These are phyloP conservation scores for Phialophora expanda DNA, from an alignment of 2,329 filamentous ascomycete genomes.

Conservation along the genomic window DNA sequence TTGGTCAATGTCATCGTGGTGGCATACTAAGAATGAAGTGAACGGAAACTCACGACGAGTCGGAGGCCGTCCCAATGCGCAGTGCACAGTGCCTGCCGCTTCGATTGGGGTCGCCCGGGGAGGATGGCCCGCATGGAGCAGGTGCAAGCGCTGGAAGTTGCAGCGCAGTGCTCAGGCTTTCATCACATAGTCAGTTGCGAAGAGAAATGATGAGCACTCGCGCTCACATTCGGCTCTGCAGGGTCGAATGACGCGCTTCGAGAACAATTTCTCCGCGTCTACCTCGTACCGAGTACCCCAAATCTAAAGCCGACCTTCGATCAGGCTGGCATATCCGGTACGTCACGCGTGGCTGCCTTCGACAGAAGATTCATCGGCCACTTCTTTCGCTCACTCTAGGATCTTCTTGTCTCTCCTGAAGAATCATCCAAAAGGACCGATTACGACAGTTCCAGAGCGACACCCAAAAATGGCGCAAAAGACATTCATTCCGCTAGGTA, in stretches of 20 bases:
- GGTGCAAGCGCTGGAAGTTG: background rate
- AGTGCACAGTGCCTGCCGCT: slow-evolving; percentile 76
- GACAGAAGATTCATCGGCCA: background rate
- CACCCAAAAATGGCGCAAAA: slow-evolving; percentile 24
- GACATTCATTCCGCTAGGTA: slow-evolving; percentile 31
- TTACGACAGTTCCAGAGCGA: background rate
- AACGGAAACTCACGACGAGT: slow-evolving; percentile 66
- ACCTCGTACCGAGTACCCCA: slow-evolving; percentile 2
- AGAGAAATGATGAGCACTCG: background rate
- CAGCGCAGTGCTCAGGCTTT: background rate
- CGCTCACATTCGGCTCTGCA: background rate
- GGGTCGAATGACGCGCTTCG: background rate
- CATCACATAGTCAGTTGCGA: background rate
- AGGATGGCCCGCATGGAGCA: slow-evolving; percentile 76
- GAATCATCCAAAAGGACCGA: background rate
- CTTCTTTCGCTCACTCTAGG: background rate
- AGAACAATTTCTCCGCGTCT: slow-evolving; percentile 21
- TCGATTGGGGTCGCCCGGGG: slow-evolving; percentile 77
- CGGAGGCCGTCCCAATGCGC: slow-evolving; percentile 74
- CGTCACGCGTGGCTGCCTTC: slow-evolving; percentile 32
- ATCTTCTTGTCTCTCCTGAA: background rate
- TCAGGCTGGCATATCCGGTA: background rate
- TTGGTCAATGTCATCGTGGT: slow-evolving; percentile 14
- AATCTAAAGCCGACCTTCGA: background rate
- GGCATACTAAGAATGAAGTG: slow-evolving; percentile 3